A percentile compares a stretch with the other conserved stretches of the same genome.
Evolutionary conservation across 1,139 yeast species (phyloP).

Genomic region (Cylindricascospora bacillispora): DNA sequence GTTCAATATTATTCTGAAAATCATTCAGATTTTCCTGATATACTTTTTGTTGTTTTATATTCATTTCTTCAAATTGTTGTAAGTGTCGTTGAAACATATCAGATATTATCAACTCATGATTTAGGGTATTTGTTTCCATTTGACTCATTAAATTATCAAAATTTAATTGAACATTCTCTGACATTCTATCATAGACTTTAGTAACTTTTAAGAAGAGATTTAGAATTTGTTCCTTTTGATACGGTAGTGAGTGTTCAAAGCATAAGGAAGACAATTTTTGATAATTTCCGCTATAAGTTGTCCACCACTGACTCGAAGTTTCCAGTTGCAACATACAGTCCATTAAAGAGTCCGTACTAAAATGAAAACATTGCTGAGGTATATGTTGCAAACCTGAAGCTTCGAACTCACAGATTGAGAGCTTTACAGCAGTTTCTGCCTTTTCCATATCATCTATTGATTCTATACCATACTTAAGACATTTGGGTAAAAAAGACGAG

Average conservation of each 20-base stretch:
- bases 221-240: constrained; percentile 39
- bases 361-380: constrained; percentile 10
- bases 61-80: no score
- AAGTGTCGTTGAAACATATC: no score
- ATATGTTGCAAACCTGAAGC: constrained; percentile 26
- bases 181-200: constrained; percentile 16
- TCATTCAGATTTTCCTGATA: no score
- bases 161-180: no score
- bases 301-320: constrained; percentile 43
- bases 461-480: constrained; percentile 22
- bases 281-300: constrained; percentile 47
- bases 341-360: constrained; percentile 10
- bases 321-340: constrained; percentile 34
- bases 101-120: no score
- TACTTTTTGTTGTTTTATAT: no score
- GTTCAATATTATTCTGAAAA: no score
- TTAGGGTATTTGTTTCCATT: no score
- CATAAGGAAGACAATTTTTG: constrained; percentile 38
- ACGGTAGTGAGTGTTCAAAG: constrained; percentile 38
- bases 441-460: constrained; percentile 19
- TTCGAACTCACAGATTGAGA: constrained; percentile 44
- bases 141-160: no score
- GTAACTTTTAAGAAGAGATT: constrained; percentile 38
- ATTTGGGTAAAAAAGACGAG: constrained; percentile 19
- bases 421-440: constrained; percentile 33